phyloP scores from a whole-genome alignment of 192 early-diverging fungal species.

The Cladochytrium replicatum region DNA sequence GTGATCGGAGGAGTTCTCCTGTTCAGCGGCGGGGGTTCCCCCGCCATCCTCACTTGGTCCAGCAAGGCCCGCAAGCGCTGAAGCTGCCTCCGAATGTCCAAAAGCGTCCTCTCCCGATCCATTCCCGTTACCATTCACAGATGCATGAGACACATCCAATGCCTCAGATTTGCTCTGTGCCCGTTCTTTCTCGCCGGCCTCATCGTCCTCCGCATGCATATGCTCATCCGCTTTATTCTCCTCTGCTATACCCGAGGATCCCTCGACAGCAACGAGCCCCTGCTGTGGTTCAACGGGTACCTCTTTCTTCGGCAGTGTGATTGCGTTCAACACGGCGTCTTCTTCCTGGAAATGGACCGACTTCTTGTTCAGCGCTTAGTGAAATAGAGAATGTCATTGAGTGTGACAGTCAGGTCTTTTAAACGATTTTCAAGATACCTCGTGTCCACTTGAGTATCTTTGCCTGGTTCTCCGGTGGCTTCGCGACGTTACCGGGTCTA shows the following conservation, averaged over 20 bases:
- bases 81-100: no score
- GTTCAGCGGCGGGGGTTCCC: no score
- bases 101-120: no score
- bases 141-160: no score
- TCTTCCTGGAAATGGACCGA: slow-evolving; percentile 6
- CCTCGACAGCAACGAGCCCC: neutral
- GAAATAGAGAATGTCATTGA: neutral
- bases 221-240: neutral
- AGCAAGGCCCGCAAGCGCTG: no score
- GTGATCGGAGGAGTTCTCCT: no score
- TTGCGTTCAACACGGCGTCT: slow-evolving; percentile 4
- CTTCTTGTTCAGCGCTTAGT: slow-evolving; percentile 10
- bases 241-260: neutral
- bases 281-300: slow-evolving; percentile 1
- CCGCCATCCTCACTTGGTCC: no score
- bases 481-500: neutral
- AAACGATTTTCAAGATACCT: neutral
- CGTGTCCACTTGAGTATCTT: neutral
- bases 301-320: neutral
- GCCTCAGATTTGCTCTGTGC: no score
- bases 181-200: neutral
- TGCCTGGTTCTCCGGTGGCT: neutral
- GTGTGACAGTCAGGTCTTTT: neutral
- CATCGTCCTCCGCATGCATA: slow-evolving; percentile 1
- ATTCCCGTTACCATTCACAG: no score